These are phyloP conservation scores for Coemansia sp. DNA, from an alignment of 192 early-diverging fungal species.

Conservation along the genomic window DNA sequence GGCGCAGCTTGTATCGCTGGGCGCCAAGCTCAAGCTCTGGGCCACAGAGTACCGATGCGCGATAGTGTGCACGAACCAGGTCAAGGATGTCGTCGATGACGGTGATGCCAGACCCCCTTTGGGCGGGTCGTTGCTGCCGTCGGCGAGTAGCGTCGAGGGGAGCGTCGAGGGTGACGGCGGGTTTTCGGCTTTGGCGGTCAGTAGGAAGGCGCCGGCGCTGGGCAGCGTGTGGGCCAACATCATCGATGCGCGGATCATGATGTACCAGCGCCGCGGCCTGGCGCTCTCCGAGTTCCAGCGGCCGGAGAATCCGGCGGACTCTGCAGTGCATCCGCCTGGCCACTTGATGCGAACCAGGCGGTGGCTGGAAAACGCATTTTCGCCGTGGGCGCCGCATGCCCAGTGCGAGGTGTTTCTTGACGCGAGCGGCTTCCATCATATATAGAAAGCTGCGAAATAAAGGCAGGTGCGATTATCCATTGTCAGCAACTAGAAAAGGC, in stretches of 20 bases:
- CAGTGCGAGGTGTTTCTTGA: conserved; percentile 40
- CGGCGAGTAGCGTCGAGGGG: neutral
- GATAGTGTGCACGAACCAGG: conserved; percentile 82
- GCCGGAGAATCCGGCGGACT: neutral
- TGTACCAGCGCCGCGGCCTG: conserved; percentile 45
- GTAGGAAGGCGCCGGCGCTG: conserved; percentile 63
- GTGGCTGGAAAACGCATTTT: conserved; percentile 38
- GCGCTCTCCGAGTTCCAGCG: neutral
- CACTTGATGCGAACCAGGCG: conserved; percentile 29
- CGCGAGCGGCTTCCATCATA: conserved; percentile 27
- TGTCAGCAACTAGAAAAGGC: no score
- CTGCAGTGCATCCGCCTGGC: conserved; percentile 1
- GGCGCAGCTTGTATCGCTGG: conserved; percentile 59
- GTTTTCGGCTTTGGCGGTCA: conserved; percentile 5
- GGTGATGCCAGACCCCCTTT: no score
- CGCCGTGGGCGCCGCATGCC: conserved; percentile 36
- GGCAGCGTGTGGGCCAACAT: conserved; percentile 73
- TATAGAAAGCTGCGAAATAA: no score
- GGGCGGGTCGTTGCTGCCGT: neutral
- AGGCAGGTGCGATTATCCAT: no score
- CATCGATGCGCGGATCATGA: conserved; percentile 63
- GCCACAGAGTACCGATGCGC: conserved; percentile 62
- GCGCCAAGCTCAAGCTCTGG: conserved; percentile 59
- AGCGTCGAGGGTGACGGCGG: neutral
- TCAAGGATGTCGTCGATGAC: conserved; percentile 52